Percentiles rank a stretch among this genome's conserved stretches.
These are phyloP conservation scores for Juncus effusus DNA, from an alignment of 176 grass and related monocot species.

Conservation along the genomic window DNA sequence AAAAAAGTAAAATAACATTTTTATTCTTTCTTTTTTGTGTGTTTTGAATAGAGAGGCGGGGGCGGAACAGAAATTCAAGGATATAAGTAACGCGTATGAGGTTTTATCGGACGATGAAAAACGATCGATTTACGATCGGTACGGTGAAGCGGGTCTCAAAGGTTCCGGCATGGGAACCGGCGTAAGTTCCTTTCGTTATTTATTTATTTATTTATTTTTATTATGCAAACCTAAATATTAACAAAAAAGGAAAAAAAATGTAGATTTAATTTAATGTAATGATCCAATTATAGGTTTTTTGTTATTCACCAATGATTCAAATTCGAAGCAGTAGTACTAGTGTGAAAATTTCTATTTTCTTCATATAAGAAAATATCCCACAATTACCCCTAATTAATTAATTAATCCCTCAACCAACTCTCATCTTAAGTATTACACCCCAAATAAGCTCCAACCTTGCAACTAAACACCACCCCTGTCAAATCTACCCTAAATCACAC, in stretches of 20 bases:
- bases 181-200: constrained; percentile 57
- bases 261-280: no score
- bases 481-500: no score
- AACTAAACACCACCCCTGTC: no score
- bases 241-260: neutral
- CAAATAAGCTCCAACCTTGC: no score
- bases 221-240: neutral
- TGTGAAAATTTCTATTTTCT: no score
- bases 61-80: constrained; percentile 95
- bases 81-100: constrained; percentile 98
- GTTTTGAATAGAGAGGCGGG: constrained; percentile 69
- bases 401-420: no score
- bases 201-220: constrained; percentile 7
- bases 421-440: no score
- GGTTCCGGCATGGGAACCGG: constrained; percentile 92
- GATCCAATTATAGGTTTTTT: no score
- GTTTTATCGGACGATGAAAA: constrained; percentile 98
- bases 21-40: constrained; percentile 30
- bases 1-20: neutral
- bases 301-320: no score
- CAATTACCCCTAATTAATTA: no score
- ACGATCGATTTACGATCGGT: constrained; percentile 86
- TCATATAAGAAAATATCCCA: no score
- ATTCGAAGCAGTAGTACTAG: no score
- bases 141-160: constrained; percentile 97